Evolutionary conservation across 768 basidiomycete species (phyloP), one percentile per base, ranked within the genome.

Genomic region (Rhizopogon roseolus): DNA sequence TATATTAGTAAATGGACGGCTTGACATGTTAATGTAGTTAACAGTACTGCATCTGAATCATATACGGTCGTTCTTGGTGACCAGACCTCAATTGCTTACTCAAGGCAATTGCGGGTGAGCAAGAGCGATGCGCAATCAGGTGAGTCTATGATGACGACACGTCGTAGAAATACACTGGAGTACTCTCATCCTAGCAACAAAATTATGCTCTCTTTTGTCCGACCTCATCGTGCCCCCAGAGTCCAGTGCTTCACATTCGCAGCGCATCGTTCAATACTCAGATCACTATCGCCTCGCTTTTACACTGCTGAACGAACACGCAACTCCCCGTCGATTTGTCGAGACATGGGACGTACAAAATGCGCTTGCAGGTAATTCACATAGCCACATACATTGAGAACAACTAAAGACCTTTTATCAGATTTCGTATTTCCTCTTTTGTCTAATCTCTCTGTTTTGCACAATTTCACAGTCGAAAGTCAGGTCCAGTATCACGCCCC

Each of bases 401-500:
- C 51, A 53, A 45, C 62, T 55, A 58, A 54, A 50, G 29, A 38
- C 34, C 42, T 14, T 50, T 50, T 25, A 49, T 13, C 62, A 98
- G 95, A 73, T 28, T 81, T 89, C 65, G 70, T 98, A 25, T 67
- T 73, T 8, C 91, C 93, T 0, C 73, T 88, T 8, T 67, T 91
- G 9, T 65, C 76, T 13, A 72, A 78, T 32, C 73, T 98, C 5
- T 72, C 73, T 3, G 67, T 76, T 14, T 69, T 98, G 16, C 92
- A 98, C 74, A 93, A 95, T 63, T 92, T 94, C 65, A 94, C 89
- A 2, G 78, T 98, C 41, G 94, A 98, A 73, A 96, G 93, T 55
- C 96, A 98, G 72, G 81, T 97, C 1, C 92, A 95, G 62, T 93
- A 84, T 64, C 86, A 96, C 61, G 92, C 93, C 5, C 95, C 94